Conservation (phyloP, 1,284 basidiomycete genomes). For the Inonotus hispidus region DNA sequence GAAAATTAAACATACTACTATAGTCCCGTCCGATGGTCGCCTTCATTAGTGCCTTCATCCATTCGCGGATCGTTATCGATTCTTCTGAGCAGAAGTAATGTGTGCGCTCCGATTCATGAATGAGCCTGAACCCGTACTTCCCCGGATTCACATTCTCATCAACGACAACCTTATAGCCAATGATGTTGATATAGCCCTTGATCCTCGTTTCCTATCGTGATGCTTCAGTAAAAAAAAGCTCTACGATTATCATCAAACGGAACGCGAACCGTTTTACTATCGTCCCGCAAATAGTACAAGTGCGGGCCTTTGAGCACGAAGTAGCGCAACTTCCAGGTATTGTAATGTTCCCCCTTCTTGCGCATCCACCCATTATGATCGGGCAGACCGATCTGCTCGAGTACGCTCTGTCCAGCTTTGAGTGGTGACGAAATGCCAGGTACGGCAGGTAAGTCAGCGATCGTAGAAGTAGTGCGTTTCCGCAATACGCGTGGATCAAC, state of each 20-base stretch:
- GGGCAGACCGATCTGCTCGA: conserved; percentile 84
- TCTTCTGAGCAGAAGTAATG: conserved; percentile 93
- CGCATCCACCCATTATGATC: conserved; percentile 93
- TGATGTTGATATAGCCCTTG: conserved; percentile 92
- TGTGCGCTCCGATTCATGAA: conserved; percentile 84
- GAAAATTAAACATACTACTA: conserved; percentile 50
- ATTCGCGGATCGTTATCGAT: conserved; percentile 78
- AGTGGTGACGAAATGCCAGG: conserved; percentile 27
- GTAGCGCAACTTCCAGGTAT: conserved; percentile 89
- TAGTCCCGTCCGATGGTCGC: conserved; percentile 94
- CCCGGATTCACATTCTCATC: conserved; percentile 93
- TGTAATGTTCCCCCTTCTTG: conserved; percentile 93
- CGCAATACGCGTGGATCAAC: conserved; percentile 23
- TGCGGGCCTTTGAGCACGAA: conserved; percentile 93
- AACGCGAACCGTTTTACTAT: conserved; percentile 54
- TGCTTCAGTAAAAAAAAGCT: neutral
- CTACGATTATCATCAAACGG: neutral
- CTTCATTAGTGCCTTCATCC: conserved; percentile 99
- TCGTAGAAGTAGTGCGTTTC: conserved; percentile 26
- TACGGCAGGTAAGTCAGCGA: conserved; percentile 4
- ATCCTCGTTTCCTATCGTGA: conserved; percentile 76
- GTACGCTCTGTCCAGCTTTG: conserved; percentile 64
- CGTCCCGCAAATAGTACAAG: conserved; percentile 79
- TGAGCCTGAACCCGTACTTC: conserved; percentile 91
- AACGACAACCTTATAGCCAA: conserved; percentile 89